Percentiles rank a stretch among this genome's conserved stretches.
These are phyloP conservation scores for Claviceps humidiphila DNA, from an alignment of 2,329 filamentous ascomycete genomes.

Conservation along the genomic window DNA sequence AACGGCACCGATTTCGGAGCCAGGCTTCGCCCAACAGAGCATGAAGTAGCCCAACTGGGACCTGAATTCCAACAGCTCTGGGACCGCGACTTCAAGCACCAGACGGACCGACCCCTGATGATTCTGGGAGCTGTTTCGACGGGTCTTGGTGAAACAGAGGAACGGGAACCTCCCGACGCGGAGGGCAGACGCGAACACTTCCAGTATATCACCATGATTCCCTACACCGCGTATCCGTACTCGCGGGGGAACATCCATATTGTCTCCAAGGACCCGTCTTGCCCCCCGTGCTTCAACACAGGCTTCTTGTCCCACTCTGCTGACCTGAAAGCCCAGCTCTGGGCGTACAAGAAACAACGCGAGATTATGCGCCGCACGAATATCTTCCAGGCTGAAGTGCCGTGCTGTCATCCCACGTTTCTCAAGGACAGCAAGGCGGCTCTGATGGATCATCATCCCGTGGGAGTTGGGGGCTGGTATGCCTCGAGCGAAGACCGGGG, in stretches of 20 bases:
- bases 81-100: constrained; percentile 37
- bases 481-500: constrained; percentile 16
- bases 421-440: constrained; percentile 25
- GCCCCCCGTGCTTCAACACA: constrained; percentile 39
- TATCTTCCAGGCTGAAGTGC: constrained; percentile 33
- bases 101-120: constrained; percentile 33
- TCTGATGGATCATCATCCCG: constrained; percentile 13
- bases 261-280: constrained; percentile 24
- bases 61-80: constrained; percentile 38
- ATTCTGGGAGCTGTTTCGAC: constrained; percentile 23
- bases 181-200: constrained; percentile 3
- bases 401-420: constrained; percentile 29
- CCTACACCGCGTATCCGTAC: constrained; percentile 46
- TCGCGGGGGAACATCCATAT: constrained; percentile 51
- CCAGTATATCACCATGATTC: constrained; percentile 38
- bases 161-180: background rate
- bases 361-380: constrained; percentile 44
- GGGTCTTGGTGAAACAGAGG: constrained; percentile 10
- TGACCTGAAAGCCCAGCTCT: constrained; percentile 44
- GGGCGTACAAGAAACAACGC: constrained; percentile 50
- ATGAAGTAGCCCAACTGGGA: constrained; percentile 38
- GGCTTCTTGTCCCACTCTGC: constrained; percentile 34
- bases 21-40: constrained; percentile 41
- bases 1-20: constrained; percentile 42
- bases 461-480: constrained; percentile 6